Evolutionary conservation across 495 filamentous ascomycete genomes (phyloP).

Genomic region (Penicillium pancosmium): DNA sequence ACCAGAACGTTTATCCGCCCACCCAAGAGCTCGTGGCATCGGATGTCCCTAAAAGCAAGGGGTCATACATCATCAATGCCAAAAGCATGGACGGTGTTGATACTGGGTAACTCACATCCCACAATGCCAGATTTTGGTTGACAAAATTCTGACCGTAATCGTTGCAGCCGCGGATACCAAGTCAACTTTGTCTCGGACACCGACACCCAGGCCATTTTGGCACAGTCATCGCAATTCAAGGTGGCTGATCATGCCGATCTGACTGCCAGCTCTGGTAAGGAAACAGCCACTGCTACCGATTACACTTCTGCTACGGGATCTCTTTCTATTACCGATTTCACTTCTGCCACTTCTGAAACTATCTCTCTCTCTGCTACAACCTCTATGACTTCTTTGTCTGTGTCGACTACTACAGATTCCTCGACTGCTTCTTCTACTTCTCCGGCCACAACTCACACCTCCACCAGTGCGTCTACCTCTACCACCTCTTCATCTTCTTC

Average conservation of each 20-base stretch:
- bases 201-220: constrained; percentile 32
- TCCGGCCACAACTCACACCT: constrained; percentile 29
- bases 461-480: constrained; percentile 30
- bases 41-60: constrained; percentile 30
- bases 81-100: constrained; percentile 23
- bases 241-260: constrained; percentile 25
- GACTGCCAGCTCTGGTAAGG: constrained; percentile 35
- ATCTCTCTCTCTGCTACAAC: constrained; percentile 15
- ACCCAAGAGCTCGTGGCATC: constrained; percentile 38
- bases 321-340: constrained; percentile 16
- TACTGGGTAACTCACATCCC: constrained; percentile 22
- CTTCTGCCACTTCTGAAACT: constrained; percentile 16
- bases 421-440: constrained; percentile 26
- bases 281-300: constrained; percentile 32
- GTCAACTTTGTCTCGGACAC: constrained; percentile 35
- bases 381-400: constrained; percentile 21
- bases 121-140: background rate
- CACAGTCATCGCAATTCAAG: constrained; percentile 39
- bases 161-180: constrained; percentile 33
- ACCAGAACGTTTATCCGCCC: constrained; percentile 39
- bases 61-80: constrained; percentile 34
- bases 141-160: background rate
- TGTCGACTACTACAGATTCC: constrained; percentile 23
- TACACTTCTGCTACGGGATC: constrained; percentile 17
- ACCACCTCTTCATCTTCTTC: constrained; percentile 27